Evolutionary conservation across 176 grass and related monocot genomes (phyloP), one percentile per base, ranked within the genome.

Genomic region (Dactylis glomerata): DNA sequence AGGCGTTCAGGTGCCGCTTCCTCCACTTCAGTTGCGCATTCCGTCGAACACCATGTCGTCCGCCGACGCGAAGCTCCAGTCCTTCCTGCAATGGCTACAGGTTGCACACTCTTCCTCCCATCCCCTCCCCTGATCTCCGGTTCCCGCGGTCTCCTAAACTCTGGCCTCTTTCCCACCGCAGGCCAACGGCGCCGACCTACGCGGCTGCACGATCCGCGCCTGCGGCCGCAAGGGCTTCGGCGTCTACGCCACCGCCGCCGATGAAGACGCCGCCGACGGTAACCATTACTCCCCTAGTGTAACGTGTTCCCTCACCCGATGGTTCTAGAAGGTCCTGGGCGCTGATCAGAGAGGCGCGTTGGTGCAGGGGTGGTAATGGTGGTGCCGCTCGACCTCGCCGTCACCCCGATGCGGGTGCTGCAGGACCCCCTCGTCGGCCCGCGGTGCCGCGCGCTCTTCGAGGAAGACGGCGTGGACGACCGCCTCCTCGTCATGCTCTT

Each of bases 21-120:
- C 49, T 54, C 16, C 72, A 19, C 42, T 46, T 59, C 57, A 1
- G 10, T 70, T 27, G 50, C 59, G 93, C 90, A 23, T 69, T 84
- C 32, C 71, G 61, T 78, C 86, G 75, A 86, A 77, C 79, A 76
- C 56, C 55, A 85, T 76, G 49, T 11, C 70, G 42, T 30, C 70
- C 73, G 82, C 84, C 54, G 86, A 78, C 51, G 80, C 47, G n/a
- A 98, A 95, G 83, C 93, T 95, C 23, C 55, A 86, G 23, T 79
- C 69, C 85, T 98, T 98, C 85, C 89, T 94, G 74, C 91, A 93
- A 87, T 98, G 93, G 96, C 83, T 98, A 24, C 91, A 95, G 85
- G 96, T 98, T 12, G 22, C 22, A 27, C 58, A 44, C 44, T 85
- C 50, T 58, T 31, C 49, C 56, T 26, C 30, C 12, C 77, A 47